Evolutionary conservation across 179 eudicot genomes (phyloP), one percentile per base, ranked within the genome.

Genomic region (Pouteria campechiana): DNA sequence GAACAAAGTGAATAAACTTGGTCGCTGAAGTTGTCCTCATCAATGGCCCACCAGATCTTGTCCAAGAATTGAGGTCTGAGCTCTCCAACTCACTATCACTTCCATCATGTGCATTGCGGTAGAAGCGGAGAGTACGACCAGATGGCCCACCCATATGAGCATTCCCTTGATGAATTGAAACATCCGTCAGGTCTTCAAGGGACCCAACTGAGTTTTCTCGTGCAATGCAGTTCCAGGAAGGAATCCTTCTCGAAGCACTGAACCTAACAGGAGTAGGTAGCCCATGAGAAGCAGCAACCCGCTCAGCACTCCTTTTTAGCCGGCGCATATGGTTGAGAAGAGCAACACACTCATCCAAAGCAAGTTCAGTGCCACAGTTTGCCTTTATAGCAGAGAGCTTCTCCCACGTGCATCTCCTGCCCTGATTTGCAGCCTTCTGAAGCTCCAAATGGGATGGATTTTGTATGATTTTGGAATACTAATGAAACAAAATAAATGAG

Each of bases 361-460:
- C 96, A 42, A 90, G 81, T 58, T 90, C 98, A 8, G 79, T 79
- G 32, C 84, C 96, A 37, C 98, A 90, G 40, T 90, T 90, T 44
- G 96, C 93, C 72, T 82, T 90, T 5, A 90, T 87, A 50, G 96
- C 88, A 2, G 98, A 87, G 23, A 90, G 88, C 69, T 90, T 90
- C 70, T 87, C 98, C 98, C 98, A 90, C 0, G 88, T 82, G 69
- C 98, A 73, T 41, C 96, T 74, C 51, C 98, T 69, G 3, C 98
- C 98, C 57, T 90, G 98, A 59, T 87, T 87, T 4, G 94, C 85
- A n/a, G 98, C 77, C 63, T 90, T 90, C 48, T 90, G 96, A 17
- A 90, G 81, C 65, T 90, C 96, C 50, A 56, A 53, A 35, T 65
- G 60, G 18, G 98, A 79, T 14, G 98, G 98, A 39, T 90, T 90